A percentile compares a stretch with the other conserved stretches of the same genome.
phyloP scores from a whole-genome alignment of 2,329 filamentous ascomycete species.

The Penicillium sclerotiorum region DNA sequence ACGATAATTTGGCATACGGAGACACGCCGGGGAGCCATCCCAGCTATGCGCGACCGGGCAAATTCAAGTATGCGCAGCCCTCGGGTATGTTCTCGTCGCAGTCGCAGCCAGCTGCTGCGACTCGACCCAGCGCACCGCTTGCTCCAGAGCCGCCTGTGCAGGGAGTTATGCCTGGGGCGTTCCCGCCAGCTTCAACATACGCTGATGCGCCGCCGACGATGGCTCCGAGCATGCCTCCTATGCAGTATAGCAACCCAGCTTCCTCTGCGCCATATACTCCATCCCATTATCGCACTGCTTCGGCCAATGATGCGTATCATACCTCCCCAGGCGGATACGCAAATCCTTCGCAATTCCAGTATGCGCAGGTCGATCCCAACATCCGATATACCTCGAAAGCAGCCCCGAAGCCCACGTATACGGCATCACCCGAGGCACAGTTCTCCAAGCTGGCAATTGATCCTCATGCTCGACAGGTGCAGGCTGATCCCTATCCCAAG shows the following conservation, averaged over 20 bases:
- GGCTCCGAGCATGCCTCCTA: constrained; percentile 27
- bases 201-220: constrained; percentile 21
- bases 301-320: constrained; percentile 25
- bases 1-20: constrained; percentile 43
- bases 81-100: constrained; percentile 4
- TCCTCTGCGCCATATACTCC: constrained; percentile 21
- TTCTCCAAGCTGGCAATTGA: constrained; percentile 27
- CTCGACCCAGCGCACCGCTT: no score
- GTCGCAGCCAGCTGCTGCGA: background rate
- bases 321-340: constrained; percentile 30
- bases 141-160: constrained; percentile 39
- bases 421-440: constrained; percentile 29
- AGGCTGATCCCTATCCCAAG: background rate
- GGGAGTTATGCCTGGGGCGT: constrained; percentile 35
- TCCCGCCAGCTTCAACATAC: constrained; percentile 30
- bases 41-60: constrained; percentile 37
- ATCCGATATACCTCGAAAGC: constrained; percentile 42
- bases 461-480: constrained; percentile 15
- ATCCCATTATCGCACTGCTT: constrained; percentile 37
- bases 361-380: constrained; percentile 43
- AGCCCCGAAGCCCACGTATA: constrained; percentile 25
- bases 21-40: constrained; percentile 34
- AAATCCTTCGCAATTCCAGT: constrained; percentile 38
- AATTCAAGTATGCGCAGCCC: constrained; percentile 37
- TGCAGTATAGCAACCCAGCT: constrained; percentile 34